Conservation (phyloP, 441 rosid genomes). For the Corymbia calophylla region DNA sequence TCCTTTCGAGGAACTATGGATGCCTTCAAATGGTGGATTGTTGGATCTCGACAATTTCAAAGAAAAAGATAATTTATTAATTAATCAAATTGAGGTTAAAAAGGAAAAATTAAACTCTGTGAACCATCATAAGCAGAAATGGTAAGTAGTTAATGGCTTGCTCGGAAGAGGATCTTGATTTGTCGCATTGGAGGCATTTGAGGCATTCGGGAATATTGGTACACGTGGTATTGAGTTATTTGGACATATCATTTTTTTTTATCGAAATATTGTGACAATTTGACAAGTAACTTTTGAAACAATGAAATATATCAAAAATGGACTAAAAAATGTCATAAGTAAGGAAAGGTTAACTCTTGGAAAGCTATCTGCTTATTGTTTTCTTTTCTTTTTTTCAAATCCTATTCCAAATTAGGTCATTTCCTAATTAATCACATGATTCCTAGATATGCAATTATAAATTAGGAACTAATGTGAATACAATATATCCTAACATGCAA, state of each 20-base stretch:
- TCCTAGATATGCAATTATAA: too few relatives aligned
- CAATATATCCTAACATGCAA: too few relatives aligned
- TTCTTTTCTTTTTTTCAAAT: background rate
- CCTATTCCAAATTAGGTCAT: too few relatives aligned
- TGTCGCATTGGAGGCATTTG: background rate
- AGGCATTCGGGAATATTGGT: background rate
- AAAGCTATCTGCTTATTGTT: background rate
- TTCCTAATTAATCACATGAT: too few relatives aligned
- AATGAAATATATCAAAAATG: background rate
- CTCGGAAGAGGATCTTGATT: background rate
- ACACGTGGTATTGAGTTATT: background rate
- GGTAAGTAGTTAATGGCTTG: background rate
- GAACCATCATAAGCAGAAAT: background rate
- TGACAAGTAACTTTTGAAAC: background rate
- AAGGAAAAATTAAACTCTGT: background rate
- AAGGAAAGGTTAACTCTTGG: background rate
- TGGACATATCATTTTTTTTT: background rate
- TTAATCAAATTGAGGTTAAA: background rate
- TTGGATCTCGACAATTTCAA: background rate
- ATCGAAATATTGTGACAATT: background rate
- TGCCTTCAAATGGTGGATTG: background rate
- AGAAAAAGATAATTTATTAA: background rate
- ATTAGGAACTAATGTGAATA: too few relatives aligned
- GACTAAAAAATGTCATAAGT: background rate
- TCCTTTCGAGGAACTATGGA: background rate